A percentile compares a stretch with the other conserved stretches of the same genome.
Evolutionary conservation across 768 basidiomycete genomes (phyloP).

Genomic region (Amylocystis lapponica): DNA sequence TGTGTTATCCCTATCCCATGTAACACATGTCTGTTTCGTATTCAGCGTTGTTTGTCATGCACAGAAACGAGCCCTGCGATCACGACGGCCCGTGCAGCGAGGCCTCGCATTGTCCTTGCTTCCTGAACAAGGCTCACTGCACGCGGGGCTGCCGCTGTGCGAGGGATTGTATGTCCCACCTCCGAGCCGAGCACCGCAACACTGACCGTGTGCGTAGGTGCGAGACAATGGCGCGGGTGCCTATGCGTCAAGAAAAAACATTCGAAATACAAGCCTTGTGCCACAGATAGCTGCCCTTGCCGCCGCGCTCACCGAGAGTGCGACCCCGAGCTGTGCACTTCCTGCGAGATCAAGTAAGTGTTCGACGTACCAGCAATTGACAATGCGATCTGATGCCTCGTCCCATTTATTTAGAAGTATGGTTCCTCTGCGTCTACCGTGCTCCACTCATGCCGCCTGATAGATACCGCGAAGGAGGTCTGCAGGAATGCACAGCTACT

Average conservation of each 20-base stretch:
- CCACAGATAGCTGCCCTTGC: conserved; percentile 46
- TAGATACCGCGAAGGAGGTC: no score
- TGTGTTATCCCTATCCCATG: no score
- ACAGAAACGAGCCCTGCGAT: conserved; percentile 44
- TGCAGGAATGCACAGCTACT: conserved; percentile 52
- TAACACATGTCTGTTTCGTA: background rate
- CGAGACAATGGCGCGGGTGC: conserved; percentile 53
- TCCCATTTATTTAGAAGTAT: no score
- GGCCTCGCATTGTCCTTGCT: conserved; percentile 43
- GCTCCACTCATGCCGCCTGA: no score
- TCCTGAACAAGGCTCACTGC: conserved; percentile 45
- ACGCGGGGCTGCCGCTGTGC: conserved; percentile 50
- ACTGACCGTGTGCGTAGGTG: conserved; percentile 33
- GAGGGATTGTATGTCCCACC: conserved; percentile 39
- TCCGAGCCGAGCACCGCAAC: no score
- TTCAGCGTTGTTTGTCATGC: background rate
- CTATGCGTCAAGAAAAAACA: conserved; percentile 31
- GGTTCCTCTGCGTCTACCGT: no score
- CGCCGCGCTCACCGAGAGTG: conserved; percentile 49
- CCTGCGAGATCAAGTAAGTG: conserved; percentile 45
- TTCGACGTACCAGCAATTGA: no score
- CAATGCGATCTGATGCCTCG: no score
- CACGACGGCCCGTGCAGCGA: conserved; percentile 52
- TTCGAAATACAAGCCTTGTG: conserved; percentile 25
- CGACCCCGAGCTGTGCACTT: conserved; percentile 57